Evolutionary conservation across 345 rosid genomes (phyloP), one percentile per base, ranked within the genome.

Genomic region (Turritis glabra): DNA sequence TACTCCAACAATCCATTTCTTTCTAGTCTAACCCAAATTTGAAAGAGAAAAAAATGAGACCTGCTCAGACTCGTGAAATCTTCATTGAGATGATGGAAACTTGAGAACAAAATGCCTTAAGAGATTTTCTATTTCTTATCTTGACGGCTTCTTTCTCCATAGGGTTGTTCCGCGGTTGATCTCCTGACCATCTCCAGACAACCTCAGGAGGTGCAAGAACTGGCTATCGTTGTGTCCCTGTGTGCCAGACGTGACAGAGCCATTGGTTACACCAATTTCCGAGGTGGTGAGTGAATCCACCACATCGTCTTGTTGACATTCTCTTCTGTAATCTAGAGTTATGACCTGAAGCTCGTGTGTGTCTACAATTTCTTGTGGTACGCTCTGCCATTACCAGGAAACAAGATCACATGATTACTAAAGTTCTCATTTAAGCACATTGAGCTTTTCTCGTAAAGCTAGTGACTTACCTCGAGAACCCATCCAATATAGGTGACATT

Each of bases 401-500:
- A 57, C 15, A 71, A 47, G 25, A 47, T 59, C 26, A 21, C 50
- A 40, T n/a, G 69, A 40, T 75, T 67, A 75, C 38, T 51, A 18
- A 40, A 51, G 44, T 57, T 57, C 15, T 5, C 18, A 33, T 23
- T 22, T 22, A 62, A 18, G 21, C 37, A 72, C 13, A 35, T 38
- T 8, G 41, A 60, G 26, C 13, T 63, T 64, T 17, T 5, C 5
- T 37, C 5, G 46, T 27, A 67, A 50, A 44, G 3, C 12, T 37
- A 14, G 8, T n/a, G 59, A 56, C 68, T 79, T 33, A 93, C 97
- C 97, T 94, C 97, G 3, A 91, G 90, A 80, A 89, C 86, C 99
- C 99, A 94, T 79, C 97, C 97, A 18, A 94, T 86, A 63, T 88
- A 91, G 64, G 97, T 65, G 60, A 94, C 97, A 48, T 94, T 90